Evolutionary conservation across 1,284 basidiomycete genomes (phyloP).

Genomic region (Neonothopanus nambi): DNA sequence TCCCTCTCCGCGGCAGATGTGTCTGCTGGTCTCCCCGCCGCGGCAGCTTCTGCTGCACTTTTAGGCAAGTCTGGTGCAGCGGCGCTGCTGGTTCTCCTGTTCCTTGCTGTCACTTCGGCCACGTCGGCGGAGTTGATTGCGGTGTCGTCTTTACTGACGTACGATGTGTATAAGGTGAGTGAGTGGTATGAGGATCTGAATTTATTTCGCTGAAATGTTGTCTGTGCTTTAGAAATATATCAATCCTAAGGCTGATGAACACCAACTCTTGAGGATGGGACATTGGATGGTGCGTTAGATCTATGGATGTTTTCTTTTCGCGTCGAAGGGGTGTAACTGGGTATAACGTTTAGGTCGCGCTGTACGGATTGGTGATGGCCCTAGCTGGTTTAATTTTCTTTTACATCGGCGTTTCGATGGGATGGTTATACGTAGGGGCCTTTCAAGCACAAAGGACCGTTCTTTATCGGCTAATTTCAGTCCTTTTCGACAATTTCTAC

Average conservation of each 20-base stretch:
- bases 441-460: not conserved
- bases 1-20: slow-evolving; percentile 64
- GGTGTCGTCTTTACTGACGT: slow-evolving; percentile 78
- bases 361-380: slow-evolving; percentile 81
- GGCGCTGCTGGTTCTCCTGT: slow-evolving; percentile 69
- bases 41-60: slow-evolving; percentile 78
- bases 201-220: not conserved
- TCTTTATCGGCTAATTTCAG: slow-evolving; percentile 10
- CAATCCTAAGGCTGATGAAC: slow-evolving; percentile 60
- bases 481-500: not conserved
- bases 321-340: slow-evolving; percentile 7
- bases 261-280: slow-evolving; percentile 57
- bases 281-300: slow-evolving; percentile 50
- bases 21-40: slow-evolving; percentile 81
- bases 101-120: slow-evolving; percentile 85
- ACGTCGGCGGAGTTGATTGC: slow-evolving; percentile 91
- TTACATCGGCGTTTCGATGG: slow-evolving; percentile 89
- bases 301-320: slow-evolving; percentile 38
- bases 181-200: not conserved
- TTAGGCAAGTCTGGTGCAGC: slow-evolving; percentile 77
- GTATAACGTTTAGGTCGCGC: slow-evolving; percentile 48
- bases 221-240: slow-evolving; percentile 48
- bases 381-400: slow-evolving; percentile 84
- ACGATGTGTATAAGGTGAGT: slow-evolving; percentile 74
- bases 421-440: slow-evolving; percentile 75